Percentiles rank a stretch among this genome's conserved stretches.
Conservation (phyloP, 768 basidiomycete species). For the Termitomyces bulborhizus region DNA sequence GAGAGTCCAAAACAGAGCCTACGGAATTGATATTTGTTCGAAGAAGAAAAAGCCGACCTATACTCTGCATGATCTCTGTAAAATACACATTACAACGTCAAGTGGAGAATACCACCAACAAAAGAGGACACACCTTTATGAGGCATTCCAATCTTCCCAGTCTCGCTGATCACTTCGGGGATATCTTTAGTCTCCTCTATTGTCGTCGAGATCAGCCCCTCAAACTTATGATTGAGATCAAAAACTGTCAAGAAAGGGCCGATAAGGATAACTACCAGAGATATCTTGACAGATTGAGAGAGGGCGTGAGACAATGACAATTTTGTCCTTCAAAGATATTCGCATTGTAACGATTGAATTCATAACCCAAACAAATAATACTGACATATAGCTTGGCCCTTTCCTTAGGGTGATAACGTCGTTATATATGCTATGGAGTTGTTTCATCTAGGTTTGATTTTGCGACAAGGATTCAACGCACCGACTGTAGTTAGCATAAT, state of each 20-base stretch:
- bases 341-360: background rate
- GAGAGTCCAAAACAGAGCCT: slow-evolving; percentile 94
- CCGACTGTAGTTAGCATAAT: slow-evolving; percentile 96
- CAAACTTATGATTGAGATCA: slow-evolving; percentile 49
- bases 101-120: slow-evolving; percentile 9
- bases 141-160: slow-evolving; percentile 89
- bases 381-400: slow-evolving; percentile 93
- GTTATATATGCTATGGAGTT: slow-evolving; percentile 73
- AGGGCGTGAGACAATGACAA: slow-evolving; percentile 91
- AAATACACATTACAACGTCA: slow-evolving; percentile 4
- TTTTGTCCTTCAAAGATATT: slow-evolving; percentile 67
- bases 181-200: slow-evolving; percentile 97
- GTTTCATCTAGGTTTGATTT: slow-evolving; percentile 4
- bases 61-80: slow-evolving; percentile 94
- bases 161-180: slow-evolving; percentile 88
- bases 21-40: slow-evolving; percentile 94
- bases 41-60: slow-evolving; percentile 89
- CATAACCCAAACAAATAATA: slow-evolving; percentile 9
- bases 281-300: slow-evolving; percentile 96
- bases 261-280: slow-evolving; percentile 45
- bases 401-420: slow-evolving; percentile 94
- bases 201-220: slow-evolving; percentile 85
- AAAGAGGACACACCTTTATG: slow-evolving; percentile 52
- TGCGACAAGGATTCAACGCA: slow-evolving; percentile 23
- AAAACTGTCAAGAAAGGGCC: background rate